Percentiles rank a stretch among this genome's conserved stretches.
phyloP scores from a whole-genome alignment of 148 eudicot species.

The Chenopodium berlandieri region DNA sequence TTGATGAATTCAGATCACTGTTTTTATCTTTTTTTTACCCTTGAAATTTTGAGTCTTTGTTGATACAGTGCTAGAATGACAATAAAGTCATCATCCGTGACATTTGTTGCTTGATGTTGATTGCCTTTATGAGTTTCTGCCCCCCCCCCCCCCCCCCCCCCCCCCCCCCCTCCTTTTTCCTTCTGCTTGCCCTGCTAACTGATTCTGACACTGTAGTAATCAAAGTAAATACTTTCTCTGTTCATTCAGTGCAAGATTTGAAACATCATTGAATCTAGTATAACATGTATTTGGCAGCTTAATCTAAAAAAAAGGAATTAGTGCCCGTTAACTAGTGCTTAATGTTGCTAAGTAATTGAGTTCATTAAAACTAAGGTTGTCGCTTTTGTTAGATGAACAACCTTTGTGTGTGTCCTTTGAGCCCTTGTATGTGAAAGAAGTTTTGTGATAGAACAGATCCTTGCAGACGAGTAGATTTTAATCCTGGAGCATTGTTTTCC shows the following conservation, averaged over 20 bases:
- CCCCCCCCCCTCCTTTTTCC: neutral
- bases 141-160: too few relatives aligned
- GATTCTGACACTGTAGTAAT: neutral
- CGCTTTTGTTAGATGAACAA: neutral
- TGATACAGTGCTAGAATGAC: neutral
- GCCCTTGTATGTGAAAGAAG: neutral
- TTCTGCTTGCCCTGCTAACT: neutral
- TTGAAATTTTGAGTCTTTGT: neutral
- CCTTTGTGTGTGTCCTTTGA: neutral
- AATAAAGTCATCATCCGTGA: neutral
- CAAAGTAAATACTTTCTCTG: neutral
- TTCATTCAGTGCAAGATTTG: neutral
- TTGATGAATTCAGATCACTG: neutral
- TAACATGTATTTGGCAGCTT: neutral
- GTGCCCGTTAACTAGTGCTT: neutral
- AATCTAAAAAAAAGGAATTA: neutral
- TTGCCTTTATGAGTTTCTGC: too few relatives aligned
- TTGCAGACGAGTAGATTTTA: too few relatives aligned
- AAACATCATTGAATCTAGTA: neutral
- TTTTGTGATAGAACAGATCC: neutral
- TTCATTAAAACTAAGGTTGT: neutral
- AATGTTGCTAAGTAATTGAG: neutral
- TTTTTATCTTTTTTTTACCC: neutral
- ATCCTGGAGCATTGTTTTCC: neutral
- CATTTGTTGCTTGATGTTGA: neutral